Conservation (phyloP, 345 rosid genomes). For the Eucalyptus paniculata region DNA sequence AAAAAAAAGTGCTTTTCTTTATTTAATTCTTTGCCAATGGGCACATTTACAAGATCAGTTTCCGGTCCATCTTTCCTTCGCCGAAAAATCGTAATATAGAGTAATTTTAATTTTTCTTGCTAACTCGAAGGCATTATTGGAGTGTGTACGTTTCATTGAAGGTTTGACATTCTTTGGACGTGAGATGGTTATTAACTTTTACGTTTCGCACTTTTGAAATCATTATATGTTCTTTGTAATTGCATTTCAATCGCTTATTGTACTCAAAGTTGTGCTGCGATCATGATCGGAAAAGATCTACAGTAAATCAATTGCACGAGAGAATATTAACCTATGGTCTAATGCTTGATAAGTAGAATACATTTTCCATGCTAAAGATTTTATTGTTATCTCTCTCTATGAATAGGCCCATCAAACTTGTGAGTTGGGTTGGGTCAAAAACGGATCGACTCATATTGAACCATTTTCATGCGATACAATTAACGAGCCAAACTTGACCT, state of each 20-base stretch:
- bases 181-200: not conserved
- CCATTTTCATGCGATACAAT: too few species aligned
- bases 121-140: not conserved
- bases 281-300: not conserved
- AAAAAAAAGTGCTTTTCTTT: not conserved
- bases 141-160: not conserved
- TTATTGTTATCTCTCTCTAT: not conserved
- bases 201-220: not conserved
- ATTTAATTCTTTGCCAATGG: not conserved
- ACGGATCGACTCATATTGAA: too few species aligned
- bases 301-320: not conserved
- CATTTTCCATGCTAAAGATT: not conserved
- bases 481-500: not conserved
- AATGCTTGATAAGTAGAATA: not conserved
- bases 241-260: not conserved
- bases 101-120: not conserved
- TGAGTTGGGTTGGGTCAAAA: rapidly evolving
- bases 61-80: not conserved
- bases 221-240: not conserved
- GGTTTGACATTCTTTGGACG: not conserved
- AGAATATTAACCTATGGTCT: not conserved
- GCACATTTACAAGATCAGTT: not conserved
- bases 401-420: not conserved
- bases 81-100: not conserved
- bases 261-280: not conserved